These are phyloP conservation scores for Tolypocladium nubicola DNA, from an alignment of 2,329 filamentous ascomycete genomes.

Conservation along the genomic window DNA sequence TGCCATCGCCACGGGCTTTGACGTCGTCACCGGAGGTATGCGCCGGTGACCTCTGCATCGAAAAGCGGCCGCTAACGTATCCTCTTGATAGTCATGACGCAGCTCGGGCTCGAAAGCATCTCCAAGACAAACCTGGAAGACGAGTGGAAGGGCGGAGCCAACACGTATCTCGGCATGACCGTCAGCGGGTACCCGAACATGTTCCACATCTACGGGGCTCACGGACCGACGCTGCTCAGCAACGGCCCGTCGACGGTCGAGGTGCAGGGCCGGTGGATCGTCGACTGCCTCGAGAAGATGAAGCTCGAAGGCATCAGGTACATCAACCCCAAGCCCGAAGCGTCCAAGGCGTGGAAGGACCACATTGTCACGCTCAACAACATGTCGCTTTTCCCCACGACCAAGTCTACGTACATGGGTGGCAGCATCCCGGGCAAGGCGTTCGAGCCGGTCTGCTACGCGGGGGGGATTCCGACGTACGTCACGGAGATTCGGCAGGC, in stretches of 20 bases:
- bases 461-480: slow-evolving; percentile 28
- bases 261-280: slow-evolving; percentile 46
- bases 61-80: background rate
- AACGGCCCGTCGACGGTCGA: slow-evolving; percentile 47
- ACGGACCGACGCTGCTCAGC: slow-evolving; percentile 43
- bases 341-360: slow-evolving; percentile 37
- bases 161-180: slow-evolving; percentile 33
- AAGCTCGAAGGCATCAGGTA: slow-evolving; percentile 32
- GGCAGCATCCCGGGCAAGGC: slow-evolving; percentile 42
- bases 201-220: slow-evolving; percentile 43
- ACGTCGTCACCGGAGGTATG: slow-evolving; percentile 24
- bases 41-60: background rate
- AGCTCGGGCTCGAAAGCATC: slow-evolving; percentile 32
- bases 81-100: slow-evolving; percentile 24
- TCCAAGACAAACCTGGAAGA: slow-evolving; percentile 24
- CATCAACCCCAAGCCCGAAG: slow-evolving; percentile 36
- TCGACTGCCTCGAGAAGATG: slow-evolving; percentile 38
- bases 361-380: slow-evolving; percentile 35
- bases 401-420: slow-evolving; percentile 44
- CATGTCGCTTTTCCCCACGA: slow-evolving; percentile 35
- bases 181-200: slow-evolving; percentile 37
- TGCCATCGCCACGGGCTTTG: slow-evolving; percentile 34
- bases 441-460: slow-evolving; percentile 39
- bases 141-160: slow-evolving; percentile 29
- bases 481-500: slow-evolving; percentile 18